These are phyloP conservation scores for Xylariales sp. DNA, from an alignment of 2,329 filamentous ascomycete genomes.

Conservation along the genomic window DNA sequence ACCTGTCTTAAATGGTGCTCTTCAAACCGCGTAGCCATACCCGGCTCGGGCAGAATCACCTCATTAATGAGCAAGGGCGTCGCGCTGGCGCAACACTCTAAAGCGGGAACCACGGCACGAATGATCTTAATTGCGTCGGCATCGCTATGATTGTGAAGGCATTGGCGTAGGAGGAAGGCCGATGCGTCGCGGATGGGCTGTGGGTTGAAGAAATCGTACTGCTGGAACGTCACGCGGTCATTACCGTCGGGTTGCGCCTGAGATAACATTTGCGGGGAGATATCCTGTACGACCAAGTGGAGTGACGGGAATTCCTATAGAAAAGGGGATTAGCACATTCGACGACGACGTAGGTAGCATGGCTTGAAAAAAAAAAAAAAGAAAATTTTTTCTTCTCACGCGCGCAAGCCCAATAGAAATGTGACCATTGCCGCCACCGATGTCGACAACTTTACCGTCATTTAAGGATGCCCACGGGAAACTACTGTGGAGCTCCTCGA, in stretches of 20 bases:
- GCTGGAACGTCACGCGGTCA: slow-evolving; percentile 29
- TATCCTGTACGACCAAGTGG: slow-evolving; percentile 34
- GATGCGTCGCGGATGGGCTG: slow-evolving; percentile 25
- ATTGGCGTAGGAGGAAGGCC: slow-evolving; percentile 31
- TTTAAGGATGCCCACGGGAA: slow-evolving; percentile 46
- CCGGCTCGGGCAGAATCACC: slow-evolving; percentile 46
- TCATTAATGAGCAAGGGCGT: slow-evolving; percentile 52
- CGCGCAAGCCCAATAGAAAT: slow-evolving; percentile 41
- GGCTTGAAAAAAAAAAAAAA: neutral
- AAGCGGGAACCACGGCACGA: slow-evolving; percentile 29
- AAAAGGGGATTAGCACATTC: neutral
- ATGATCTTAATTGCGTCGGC: slow-evolving; percentile 28
- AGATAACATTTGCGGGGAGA: slow-evolving; percentile 15
- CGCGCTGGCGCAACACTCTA: slow-evolving; percentile 38
- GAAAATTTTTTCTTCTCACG: slow-evolving; percentile 35
- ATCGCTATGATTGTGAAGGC: slow-evolving; percentile 33
- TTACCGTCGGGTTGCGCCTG: slow-evolving; percentile 12
- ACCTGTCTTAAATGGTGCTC: slow-evolving; percentile 48
- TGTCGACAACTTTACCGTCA: slow-evolving; percentile 47
- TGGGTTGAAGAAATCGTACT: slow-evolving; percentile 33
- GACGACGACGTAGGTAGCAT: neutral
- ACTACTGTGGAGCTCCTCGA: slow-evolving; percentile 41
- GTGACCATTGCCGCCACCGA: slow-evolving; percentile 48
- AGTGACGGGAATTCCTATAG: slow-evolving; percentile 31
- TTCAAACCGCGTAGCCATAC: slow-evolving; percentile 35